Percentiles rank a stretch among this genome's conserved stretches.
These are phyloP conservation scores for Crithidia acanthocephali DNA, from an alignment of 208 protist genomes.

Conservation along the genomic window DNA sequence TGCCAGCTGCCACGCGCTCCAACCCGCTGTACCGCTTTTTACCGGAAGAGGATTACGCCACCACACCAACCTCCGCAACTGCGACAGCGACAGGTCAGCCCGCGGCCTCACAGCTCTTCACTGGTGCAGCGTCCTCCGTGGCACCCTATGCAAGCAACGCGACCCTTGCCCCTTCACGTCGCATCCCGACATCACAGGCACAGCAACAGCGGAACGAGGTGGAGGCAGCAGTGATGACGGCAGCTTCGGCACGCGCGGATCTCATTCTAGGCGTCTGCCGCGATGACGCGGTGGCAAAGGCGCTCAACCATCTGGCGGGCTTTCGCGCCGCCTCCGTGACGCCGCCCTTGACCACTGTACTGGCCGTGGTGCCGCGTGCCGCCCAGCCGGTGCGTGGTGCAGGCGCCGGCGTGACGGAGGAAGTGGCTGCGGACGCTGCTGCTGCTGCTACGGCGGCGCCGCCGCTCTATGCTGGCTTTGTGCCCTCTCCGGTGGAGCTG, in stretches of 20 bases:
- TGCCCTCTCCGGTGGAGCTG: conserved; percentile 56
- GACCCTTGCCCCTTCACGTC: conserved; percentile 5
- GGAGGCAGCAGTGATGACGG: not conserved
- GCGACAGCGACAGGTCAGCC: not conserved
- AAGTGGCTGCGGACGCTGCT: not conserved
- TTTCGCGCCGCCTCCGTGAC: not conserved
- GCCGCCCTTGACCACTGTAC: conserved; percentile 39
- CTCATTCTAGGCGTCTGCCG: conserved; percentile 36
- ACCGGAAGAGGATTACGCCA: not conserved
- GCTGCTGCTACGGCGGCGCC: too few relatives aligned
- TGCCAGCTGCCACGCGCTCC: not conserved
- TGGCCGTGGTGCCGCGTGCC: conserved; percentile 31
- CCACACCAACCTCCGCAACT: not conserved
- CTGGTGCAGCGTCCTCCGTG: not conserved
- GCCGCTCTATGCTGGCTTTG: conserved; percentile 48
- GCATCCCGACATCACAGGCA: not conserved
- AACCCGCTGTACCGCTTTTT: not conserved
- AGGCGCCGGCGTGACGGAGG: conserved; percentile 24
- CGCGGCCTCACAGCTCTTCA: not conserved
- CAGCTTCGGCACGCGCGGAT: conserved; percentile 9
- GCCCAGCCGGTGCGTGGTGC: conserved; percentile 35
- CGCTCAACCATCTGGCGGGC: conserved; percentile 15
- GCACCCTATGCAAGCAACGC: conserved; percentile 20
- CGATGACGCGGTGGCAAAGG: conserved; percentile 27
- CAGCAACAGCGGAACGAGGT: not conserved